These are phyloP conservation scores for Talaromyces sp. DNA, from an alignment of 2,329 filamentous ascomycete species.

Conservation along the genomic window DNA sequence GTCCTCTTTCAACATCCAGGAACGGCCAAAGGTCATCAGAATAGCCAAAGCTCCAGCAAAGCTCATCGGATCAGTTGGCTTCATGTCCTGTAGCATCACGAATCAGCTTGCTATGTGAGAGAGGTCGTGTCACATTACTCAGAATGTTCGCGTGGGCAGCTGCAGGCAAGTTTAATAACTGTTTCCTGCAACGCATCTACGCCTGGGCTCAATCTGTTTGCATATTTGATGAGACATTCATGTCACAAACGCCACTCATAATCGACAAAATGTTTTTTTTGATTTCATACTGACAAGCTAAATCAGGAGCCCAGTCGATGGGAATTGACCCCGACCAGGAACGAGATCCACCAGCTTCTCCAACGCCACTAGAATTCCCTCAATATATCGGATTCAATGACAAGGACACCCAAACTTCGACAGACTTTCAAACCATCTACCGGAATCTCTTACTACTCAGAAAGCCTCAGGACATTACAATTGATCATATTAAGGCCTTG, in stretches of 20 bases:
- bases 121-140: not conserved
- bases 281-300: not conserved
- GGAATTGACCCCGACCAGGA: constrained; percentile 38
- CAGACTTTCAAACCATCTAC: constrained; percentile 39
- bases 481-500: constrained; percentile 38
- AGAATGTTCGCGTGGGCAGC: constrained; percentile 17
- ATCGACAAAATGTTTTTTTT: not conserved
- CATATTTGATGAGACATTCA: not conserved
- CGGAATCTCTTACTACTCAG: constrained; percentile 44
- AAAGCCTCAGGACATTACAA: constrained; percentile 40
- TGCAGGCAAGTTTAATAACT: constrained; percentile 11
- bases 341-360: constrained; percentile 48
- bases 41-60: not conserved
- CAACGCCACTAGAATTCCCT: constrained; percentile 54
- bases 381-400: constrained; percentile 40
- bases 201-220: not conserved
- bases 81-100: not conserved
- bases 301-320: constrained; percentile 31
- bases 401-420: constrained; percentile 30
- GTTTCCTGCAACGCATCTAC: not conserved
- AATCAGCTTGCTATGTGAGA: not conserved
- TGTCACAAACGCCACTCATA: not conserved
- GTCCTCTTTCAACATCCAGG: not conserved
- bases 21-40: not conserved
- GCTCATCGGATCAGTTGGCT: not conserved